Evolutionary conservation across 2,329 filamentous ascomycete genomes (phyloP).

Genomic region (Fusarium virguliforme): DNA sequence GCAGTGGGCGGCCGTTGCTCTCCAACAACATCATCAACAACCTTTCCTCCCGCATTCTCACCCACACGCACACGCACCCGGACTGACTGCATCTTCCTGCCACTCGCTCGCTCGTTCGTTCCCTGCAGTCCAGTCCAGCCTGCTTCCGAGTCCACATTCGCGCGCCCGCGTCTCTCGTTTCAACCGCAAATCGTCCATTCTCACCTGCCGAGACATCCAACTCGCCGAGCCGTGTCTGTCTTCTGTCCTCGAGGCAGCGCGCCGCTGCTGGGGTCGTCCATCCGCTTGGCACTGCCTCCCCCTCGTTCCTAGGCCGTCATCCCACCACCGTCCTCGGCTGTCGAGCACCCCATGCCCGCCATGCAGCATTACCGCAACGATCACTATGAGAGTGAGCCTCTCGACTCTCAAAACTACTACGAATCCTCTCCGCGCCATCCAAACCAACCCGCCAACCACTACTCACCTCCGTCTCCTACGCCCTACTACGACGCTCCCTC

Average conservation of each 20-base stretch:
- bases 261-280: conserved; percentile 46
- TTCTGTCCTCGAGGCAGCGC: conserved; percentile 38
- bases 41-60: conserved; percentile 34
- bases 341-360: conserved; percentile 37
- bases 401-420: conserved; percentile 52
- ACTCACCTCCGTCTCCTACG: conserved; percentile 40
- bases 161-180: conserved; percentile 32
- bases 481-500: conserved; percentile 52
- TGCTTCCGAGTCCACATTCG: conserved; percentile 11
- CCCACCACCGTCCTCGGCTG: conserved; percentile 31
- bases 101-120: conserved; percentile 38
- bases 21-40: conserved; percentile 46
- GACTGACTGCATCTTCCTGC: conserved; percentile 21
- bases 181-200: conserved; percentile 14
- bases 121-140: conserved; percentile 25
- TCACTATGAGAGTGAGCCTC: conserved; percentile 57
- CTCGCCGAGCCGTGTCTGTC: conserved; percentile 26
- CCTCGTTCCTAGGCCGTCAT: conserved; percentile 12
- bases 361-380: conserved; percentile 57
- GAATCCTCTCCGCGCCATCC: conserved; percentile 46
- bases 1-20: conserved; percentile 41
- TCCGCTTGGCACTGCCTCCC: conserved; percentile 35
- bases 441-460: conserved; percentile 44
- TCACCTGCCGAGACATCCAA: conserved; percentile 29
- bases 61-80: conserved; percentile 15